Evolutionary conservation across 257 asterid species (phyloP), one percentile per base, ranked within the genome.

Genomic region (Penstemon newberryi): DNA sequence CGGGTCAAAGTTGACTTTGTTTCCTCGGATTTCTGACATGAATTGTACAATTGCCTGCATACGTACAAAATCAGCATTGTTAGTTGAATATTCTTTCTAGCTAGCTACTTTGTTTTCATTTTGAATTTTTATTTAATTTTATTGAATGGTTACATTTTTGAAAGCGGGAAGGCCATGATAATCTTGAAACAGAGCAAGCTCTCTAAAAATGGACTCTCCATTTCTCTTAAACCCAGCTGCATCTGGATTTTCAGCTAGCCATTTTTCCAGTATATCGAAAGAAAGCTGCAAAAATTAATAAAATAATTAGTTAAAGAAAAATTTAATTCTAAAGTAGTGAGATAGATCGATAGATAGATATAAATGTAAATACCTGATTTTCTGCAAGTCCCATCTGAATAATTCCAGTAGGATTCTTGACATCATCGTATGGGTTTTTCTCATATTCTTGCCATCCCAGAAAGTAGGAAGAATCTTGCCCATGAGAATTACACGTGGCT

Each of bases 301-400:
- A 55, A 11, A 1, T 61, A 18, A 10, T 9, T 0, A 39, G 15
- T 2, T 4, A 37, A 56, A 9, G n/a, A 10, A 2, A 15, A 55
- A 54, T 54, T 55, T 15, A 1, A 13, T 13, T 25, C 3, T 55
- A 13, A 13, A 25, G 4, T 10, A 49, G 6, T 49, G 4, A 6
- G 4, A 6, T 42, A n/a, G n/a, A n/a, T n/a, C n/a, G n/a, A n/a
- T n/a, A n/a, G n/a, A n/a, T n/a, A 2, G 41, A 6, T 12, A 18
- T 8, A 46, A 2, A 54, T 1, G 10, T 18, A 56, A 3, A 7
- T 57, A 83, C 88, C 80, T 80, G 89, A 73, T 84, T 84, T 19
- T 84, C 89, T 0, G 91, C 91, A 12, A 85, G 88, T 12, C 91
- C 91, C 91, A 85, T 85, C 70, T 85, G 91, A 56, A 85, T 85